Evolutionary conservation across 2,329 filamentous ascomycete genomes (phyloP).

Genomic region (Xylariomycetidae sp.): DNA sequence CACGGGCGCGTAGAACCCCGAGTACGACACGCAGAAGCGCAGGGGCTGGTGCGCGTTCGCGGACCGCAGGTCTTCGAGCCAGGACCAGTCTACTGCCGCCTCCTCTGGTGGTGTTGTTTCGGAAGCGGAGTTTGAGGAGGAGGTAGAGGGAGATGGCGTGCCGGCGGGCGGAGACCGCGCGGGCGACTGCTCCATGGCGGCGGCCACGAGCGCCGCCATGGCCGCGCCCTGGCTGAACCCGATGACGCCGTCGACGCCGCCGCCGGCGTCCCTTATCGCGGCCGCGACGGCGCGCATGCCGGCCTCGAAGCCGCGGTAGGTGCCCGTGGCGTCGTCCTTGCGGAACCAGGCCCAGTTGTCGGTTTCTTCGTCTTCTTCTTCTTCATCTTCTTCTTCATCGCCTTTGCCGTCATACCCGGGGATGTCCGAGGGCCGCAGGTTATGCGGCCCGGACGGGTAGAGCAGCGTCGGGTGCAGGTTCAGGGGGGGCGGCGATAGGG

Average conservation of each 20-base stretch:
- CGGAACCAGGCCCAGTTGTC: constrained; percentile 83
- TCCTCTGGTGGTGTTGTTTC: constrained; percentile 10
- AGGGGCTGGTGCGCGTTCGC: constrained; percentile 40
- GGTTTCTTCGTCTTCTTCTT: constrained; percentile 40
- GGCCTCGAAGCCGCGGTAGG: constrained; percentile 66
- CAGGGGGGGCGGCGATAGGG: constrained; percentile 56
- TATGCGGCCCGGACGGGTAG: constrained; percentile 67
- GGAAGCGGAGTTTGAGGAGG: constrained; percentile 17
- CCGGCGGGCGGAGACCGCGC: constrained; percentile 8
- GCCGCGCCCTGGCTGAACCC: constrained; percentile 82
- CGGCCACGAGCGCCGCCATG: constrained; percentile 66
- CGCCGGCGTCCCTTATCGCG: constrained; percentile 57
- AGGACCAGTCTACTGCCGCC: constrained; percentile 25
- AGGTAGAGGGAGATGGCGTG: constrained; percentile 7
- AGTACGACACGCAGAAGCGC: constrained; percentile 62
- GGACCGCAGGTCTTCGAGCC: constrained; percentile 41
- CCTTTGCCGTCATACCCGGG: constrained; percentile 60
- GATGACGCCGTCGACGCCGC: constrained; percentile 71
- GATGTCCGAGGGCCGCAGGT: constrained; percentile 60
- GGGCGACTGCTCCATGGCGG: constrained; percentile 58
- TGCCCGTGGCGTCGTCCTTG: constrained; percentile 58
- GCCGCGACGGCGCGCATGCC: constrained; percentile 62
- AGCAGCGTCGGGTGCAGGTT: constrained; percentile 50
- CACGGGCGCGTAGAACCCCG: constrained; percentile 56
- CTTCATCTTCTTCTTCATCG: constrained; percentile 31